phyloP scores from a whole-genome alignment of 192 early-diverging fungal species.

The Piromyces finnis region DNA sequence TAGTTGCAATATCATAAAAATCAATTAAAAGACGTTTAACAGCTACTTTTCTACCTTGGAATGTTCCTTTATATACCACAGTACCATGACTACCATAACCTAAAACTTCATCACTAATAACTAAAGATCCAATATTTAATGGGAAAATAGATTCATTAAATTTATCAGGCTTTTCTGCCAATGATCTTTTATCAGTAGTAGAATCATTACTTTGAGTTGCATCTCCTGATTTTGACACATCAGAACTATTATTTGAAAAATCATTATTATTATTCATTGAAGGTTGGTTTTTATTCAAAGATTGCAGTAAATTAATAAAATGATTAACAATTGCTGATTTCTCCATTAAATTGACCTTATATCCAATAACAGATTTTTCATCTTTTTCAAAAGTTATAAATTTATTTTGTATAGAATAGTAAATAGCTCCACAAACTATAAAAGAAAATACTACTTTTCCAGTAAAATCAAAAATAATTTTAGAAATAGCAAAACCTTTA shows the following conservation, averaged over 20 bases:
- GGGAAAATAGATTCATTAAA: not conserved
- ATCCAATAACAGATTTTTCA: not conserved
- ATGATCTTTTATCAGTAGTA: not conserved
- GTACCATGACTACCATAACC: slow-evolving; percentile 93
- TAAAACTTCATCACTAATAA: not conserved
- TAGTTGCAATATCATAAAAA: slow-evolving; percentile 89
- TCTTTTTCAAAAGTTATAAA: not conserved
- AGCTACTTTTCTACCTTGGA: slow-evolving; percentile 80
- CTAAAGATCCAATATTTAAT: not conserved
- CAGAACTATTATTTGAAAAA: too few species aligned
- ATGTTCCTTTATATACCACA: slow-evolving; percentile 83
- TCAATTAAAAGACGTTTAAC: slow-evolving; percentile 85
- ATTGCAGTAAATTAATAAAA: not conserved
- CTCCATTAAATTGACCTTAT: not conserved
- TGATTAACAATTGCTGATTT: not conserved
- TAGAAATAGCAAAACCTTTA: not conserved
- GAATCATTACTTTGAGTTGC: not conserved
- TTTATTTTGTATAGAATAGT: not conserved
- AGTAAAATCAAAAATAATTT: not conserved
- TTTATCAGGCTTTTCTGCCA: not conserved
- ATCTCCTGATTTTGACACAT: not conserved
- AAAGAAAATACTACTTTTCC: not conserved
- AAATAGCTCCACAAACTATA: not conserved
- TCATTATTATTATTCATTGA: not conserved
- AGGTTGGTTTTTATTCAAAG: not conserved